Evolutionary conservation across 1,284 basidiomycete genomes (phyloP).

Genomic region (Tilletiopsis washingtonensis): DNA sequence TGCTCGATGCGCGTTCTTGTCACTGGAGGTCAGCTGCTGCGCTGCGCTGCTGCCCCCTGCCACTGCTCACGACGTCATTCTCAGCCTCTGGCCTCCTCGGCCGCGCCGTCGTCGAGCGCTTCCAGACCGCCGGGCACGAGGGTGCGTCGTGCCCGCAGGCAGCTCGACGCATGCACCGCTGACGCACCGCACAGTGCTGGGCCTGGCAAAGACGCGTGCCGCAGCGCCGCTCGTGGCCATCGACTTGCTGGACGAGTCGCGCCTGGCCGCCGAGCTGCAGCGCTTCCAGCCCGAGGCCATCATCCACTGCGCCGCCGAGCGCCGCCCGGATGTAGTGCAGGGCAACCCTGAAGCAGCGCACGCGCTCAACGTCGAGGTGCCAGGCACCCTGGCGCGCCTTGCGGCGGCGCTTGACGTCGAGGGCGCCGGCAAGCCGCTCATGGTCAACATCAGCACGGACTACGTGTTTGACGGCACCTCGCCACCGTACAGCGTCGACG

Average conservation of each 20-base stretch:
- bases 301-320: constrained; percentile 53
- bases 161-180: neutral
- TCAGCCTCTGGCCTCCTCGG: constrained; percentile 53
- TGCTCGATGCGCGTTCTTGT: too few relatives aligned
- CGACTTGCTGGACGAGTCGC: constrained; percentile 49
- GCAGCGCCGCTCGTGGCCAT: constrained; percentile 47
- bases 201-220: constrained; percentile 49
- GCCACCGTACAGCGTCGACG: constrained; percentile 51
- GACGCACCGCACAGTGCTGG: constrained; percentile 33
- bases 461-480: constrained; percentile 46
- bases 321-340: constrained; percentile 47
- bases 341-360: constrained; percentile 50
- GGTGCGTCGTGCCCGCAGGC: neutral
- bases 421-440: constrained; percentile 15
- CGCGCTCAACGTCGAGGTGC: constrained; percentile 51
- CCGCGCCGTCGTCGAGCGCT: constrained; percentile 46
- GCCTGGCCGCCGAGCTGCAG: constrained; percentile 48
- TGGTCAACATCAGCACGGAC: constrained; percentile 52
- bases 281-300: constrained; percentile 49
- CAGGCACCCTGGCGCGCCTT: constrained; percentile 45
- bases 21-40: too few relatives aligned
- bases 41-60: too few relatives aligned
- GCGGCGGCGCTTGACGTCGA: constrained; percentile 3
- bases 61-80: too few relatives aligned
- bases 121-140: constrained; percentile 15